Conservation (phyloP, 495 filamentous ascomycete genomes). For the Tuber umbilicatum region DNA sequence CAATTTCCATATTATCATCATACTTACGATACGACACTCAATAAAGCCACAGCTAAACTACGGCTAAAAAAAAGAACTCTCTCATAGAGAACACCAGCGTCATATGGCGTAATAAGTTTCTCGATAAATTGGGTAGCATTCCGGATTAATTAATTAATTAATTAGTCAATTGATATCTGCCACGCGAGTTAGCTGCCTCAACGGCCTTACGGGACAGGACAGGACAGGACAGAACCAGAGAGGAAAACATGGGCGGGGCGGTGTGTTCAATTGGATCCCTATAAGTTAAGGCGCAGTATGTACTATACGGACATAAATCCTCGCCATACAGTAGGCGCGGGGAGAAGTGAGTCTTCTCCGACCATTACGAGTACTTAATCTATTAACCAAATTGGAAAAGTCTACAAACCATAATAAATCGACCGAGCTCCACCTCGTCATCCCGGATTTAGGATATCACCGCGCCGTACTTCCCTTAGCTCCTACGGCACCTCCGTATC, state of each 20-base stretch:
- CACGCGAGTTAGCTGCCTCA: not conserved
- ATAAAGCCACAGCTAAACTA: not conserved
- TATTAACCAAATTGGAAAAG: not conserved
- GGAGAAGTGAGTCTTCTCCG: not conserved
- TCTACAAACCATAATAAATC: not conserved
- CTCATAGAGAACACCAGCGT: not conserved
- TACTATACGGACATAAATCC: not conserved
- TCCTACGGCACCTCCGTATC: not conserved
- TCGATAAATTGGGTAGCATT: conserved; percentile 1
- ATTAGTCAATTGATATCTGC: not conserved
- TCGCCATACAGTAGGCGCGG: not conserved
- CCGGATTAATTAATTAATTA: not conserved
- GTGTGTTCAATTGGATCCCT: not conserved
- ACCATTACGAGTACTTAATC: not conserved
- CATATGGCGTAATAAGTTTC: not conserved
- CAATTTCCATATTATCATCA: not conserved
- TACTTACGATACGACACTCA: not conserved
- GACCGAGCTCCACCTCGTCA: not conserved
- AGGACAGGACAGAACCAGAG: not conserved
- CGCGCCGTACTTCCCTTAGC: not conserved
- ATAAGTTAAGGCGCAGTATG: not conserved
- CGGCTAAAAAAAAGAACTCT: not conserved
- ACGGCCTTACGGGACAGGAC: not conserved
- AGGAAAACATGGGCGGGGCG: not conserved
- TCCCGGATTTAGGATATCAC: not conserved